Percentiles rank a stretch among this genome's conserved stretches.
phyloP scores from a whole-genome alignment of 176 grass and related monocot genomes.

The Triticum aestivum region DNA sequence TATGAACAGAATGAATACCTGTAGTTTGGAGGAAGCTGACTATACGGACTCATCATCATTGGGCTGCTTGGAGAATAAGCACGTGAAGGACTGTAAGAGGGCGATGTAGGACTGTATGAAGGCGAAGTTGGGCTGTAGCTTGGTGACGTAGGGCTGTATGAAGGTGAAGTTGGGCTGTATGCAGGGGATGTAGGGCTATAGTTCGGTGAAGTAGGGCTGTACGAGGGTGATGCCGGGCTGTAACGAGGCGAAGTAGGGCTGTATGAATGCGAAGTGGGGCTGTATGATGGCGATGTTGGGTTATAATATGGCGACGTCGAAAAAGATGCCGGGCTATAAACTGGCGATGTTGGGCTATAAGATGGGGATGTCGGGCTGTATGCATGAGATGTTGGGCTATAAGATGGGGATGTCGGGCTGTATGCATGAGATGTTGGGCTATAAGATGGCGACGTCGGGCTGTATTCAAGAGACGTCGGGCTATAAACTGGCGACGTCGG shows the following conservation, averaged over 20 bases:
- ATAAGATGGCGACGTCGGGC: slow-evolving; percentile 57
- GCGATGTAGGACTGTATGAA: slow-evolving; percentile 74
- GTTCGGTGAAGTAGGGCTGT: slow-evolving; percentile 58
- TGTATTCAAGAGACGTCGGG: slow-evolving; percentile 54
- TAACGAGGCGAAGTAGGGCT: slow-evolving; percentile 70
- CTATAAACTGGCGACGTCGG: slow-evolving; percentile 59
- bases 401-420: slow-evolving; percentile 56
- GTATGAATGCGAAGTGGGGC: slow-evolving; percentile 68
- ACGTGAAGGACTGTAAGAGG: slow-evolving; percentile 50
- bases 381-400: slow-evolving; percentile 57
- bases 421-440: slow-evolving; percentile 59
- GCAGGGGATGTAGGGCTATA: slow-evolving; percentile 45
- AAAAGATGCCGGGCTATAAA: background rate
- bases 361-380: slow-evolving; percentile 61
- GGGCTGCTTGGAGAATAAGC: slow-evolving; percentile 87
- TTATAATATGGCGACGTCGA: slow-evolving; percentile 46
- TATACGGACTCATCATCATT: slow-evolving; percentile 58
- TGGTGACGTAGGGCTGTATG: background rate
- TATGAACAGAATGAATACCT: slow-evolving; percentile 34
- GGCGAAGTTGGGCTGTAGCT: slow-evolving; percentile 43
- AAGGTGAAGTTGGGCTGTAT: slow-evolving; percentile 27
- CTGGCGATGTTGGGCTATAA: slow-evolving; percentile 55
- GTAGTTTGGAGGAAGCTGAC: slow-evolving; percentile 79
- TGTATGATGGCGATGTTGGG: slow-evolving; percentile 59
- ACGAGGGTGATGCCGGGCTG: slow-evolving; percentile 64